Evolutionary conservation across 2,329 filamentous ascomycete genomes (phyloP), one percentile per base, ranked within the genome.

Genomic region (Fusarium mangiferae): DNA sequence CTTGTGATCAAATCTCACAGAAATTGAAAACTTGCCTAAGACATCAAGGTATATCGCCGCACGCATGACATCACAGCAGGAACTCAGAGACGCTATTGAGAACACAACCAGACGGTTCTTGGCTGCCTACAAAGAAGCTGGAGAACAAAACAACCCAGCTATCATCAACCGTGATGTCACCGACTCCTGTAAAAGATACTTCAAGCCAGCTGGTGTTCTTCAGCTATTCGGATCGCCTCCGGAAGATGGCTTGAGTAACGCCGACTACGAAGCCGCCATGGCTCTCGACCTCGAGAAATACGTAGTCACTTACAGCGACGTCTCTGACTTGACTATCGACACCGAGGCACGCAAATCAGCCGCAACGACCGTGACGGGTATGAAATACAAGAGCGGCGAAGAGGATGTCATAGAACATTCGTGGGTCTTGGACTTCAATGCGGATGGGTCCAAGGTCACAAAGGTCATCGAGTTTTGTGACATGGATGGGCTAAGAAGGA

Each of bases 391-490:
- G 14, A 30, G 44, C 3, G 72, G 72, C 3, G 72, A 69, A 3
- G 54, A 24, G 6, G 42, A 66, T 2, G 36, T 38, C 0, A 46
- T 75, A 57, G 72, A 74, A 3, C 68, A 72, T 49, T 59, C 60
- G 7, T 74, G 72, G 72, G 12, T 69, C 2, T 39, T 74, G 12
- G 56, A 60, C 5, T 66, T 74, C 0, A 63, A 59, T 2, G 60
- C 66, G 7, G 64, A 75, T 45, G 72, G 72, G 1, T 57, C 72
- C 0, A 74, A 74, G 30, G 45, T 75, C 0, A 62, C 35, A 3
- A 69, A 60, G 5, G 48, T 75, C 11, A 35, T 74, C 8, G 72
- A 75, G 36, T 72, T 74, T 38, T 74, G 72, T 3, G 72, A 74
- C 18, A 48, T 55, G 26, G 68, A 69, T n/a, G 52, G 58, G 11